Evolutionary conservation across 495 filamentous ascomycete species (phyloP), one percentile per base, ranked within the genome.

Genomic region (Rhypophila decipiens): DNA sequence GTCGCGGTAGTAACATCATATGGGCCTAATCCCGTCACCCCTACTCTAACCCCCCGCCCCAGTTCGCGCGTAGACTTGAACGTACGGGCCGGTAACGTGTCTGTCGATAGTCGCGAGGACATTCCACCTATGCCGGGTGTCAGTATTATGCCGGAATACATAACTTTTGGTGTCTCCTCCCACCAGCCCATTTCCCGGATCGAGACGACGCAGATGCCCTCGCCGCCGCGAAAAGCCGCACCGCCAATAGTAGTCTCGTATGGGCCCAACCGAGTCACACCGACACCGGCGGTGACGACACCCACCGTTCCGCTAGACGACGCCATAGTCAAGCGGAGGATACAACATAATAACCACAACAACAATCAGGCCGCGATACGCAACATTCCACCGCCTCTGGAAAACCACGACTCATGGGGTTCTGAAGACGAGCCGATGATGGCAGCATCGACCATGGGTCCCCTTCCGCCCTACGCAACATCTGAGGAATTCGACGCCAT

Each of bases 21-120:
- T 37, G 62, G 62, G 3, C 62, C 62, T 13, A 65, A 65, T 42
- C 62, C 57, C 3, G 62, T 63, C 39, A 65, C 62, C 4, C 62
- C 62, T 5, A 63, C 60, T 18, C 45, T 63, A 15, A 58, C 51
- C 1, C 60, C 55, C 2, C 61, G 59, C 4, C 24, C 47, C 3
- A 53, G 44, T 5, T 51, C 57, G 1, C 45, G 57, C 5, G 44
- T 36, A 2, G 51, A 59, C 27, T 18, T 58, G n/a, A 45, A 49
- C 35, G 23, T 47, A 13, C 51, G 48, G 27, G 42, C 49, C 18
- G 46, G 21, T 9, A 43, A 51, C 1, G 46, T 53, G n/a, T 56
- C 61, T n/a, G 50, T 47, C 9, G 44, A 49, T 41, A 58, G 47
- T 44, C 44, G 47, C 17, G 50, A 50, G 36, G 43, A 46, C 21